Evolutionary conservation across 2,329 filamentous ascomycete genomes (phyloP).

Genomic region (Aspergillus melleus): DNA sequence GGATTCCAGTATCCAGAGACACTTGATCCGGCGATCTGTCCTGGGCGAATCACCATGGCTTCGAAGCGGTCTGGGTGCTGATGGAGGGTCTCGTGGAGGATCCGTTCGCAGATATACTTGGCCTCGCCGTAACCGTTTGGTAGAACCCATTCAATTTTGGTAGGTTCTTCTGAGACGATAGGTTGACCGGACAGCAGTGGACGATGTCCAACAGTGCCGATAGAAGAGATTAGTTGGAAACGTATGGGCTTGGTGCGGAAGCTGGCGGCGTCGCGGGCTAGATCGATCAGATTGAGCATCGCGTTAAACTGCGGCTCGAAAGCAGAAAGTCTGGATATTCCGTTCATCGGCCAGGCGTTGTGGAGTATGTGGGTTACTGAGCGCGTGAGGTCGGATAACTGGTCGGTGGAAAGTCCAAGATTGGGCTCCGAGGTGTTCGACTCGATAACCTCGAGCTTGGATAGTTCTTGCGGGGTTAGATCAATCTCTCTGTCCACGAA

Average conservation of each 20-base stretch:
- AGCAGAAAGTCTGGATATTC: conserved; percentile 13
- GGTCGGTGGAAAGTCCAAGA: conserved; percentile 47
- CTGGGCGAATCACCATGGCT: conserved; percentile 47
- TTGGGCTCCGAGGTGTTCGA: conserved; percentile 49
- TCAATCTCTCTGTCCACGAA: conserved; percentile 26
- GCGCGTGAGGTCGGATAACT: conserved; percentile 41
- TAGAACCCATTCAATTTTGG: conserved; percentile 43
- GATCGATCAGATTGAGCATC: conserved; percentile 51
- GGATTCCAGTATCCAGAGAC: conserved; percentile 57
- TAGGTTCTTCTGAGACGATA: conserved; percentile 46
- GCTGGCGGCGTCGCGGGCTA: conserved; percentile 40
- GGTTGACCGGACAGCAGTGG: conserved; percentile 22
- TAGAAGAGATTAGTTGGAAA: conserved; percentile 47
- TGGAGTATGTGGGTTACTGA: conserved; percentile 50
- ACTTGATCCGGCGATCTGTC: conserved; percentile 55
- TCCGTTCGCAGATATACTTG: conserved; percentile 53
- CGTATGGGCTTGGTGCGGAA: conserved; percentile 20
- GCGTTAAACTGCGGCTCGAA: conserved; percentile 39
- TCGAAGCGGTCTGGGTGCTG: conserved; percentile 45
- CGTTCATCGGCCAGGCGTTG: conserved; percentile 33
- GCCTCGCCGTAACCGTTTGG: conserved; percentile 55
- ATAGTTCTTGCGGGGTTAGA: conserved; percentile 14
- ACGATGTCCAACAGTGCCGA: conserved; percentile 40
- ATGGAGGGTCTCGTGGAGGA: conserved; percentile 52
- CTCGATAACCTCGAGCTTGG: conserved; percentile 50